Percentiles rank a stretch among this genome's conserved stretches.
These are phyloP conservation scores for Nicotiana attenuata DNA, from an alignment of 257 asterid species.

Conservation along the genomic window DNA sequence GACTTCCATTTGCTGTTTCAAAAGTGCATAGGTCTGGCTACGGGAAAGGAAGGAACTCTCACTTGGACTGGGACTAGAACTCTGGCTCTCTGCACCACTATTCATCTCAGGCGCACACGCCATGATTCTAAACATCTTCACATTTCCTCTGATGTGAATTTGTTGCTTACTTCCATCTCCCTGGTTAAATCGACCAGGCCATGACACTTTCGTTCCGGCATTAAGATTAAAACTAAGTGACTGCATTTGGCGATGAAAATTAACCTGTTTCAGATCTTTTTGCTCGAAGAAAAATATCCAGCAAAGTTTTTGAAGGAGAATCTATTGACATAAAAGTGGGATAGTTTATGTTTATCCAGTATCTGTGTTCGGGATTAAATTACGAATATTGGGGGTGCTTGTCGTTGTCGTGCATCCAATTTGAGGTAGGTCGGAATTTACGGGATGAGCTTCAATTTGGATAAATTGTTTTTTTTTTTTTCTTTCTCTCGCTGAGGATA, in stretches of 20 bases:
- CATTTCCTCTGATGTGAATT: conserved; percentile 9
- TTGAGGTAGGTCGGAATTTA: background rate
- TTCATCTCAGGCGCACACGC: conserved; percentile 36
- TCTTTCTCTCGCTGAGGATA: background rate
- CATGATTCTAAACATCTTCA: conserved; percentile 29
- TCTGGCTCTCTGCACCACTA: conserved; percentile 23
- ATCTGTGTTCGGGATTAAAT: background rate
- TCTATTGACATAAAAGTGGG: background rate
- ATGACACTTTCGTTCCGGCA: conserved; percentile 19
- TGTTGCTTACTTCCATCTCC: conserved; percentile 20
- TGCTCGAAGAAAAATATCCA: background rate
- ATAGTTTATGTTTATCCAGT: background rate
- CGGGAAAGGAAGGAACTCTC: conserved; percentile 44
- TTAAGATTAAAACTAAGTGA: conserved; percentile 45
- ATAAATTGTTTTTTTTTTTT: background rate
- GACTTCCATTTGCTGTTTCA: conserved; percentile 80
- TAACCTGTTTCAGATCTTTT: conserved; percentile 12
- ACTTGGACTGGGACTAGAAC: conserved; percentile 32
- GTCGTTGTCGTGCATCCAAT: background rate
- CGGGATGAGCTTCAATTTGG: background rate
- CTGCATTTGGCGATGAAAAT: conserved; percentile 23
- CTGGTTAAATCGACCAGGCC: conserved; percentile 28
- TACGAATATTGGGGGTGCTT: background rate
- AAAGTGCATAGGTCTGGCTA: conserved; percentile 57
- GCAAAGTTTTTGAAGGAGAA: background rate